A percentile compares a stretch with the other conserved stretches of the same genome.
Evolutionary conservation across 2,329 filamentous ascomycete species (phyloP).

Genomic region (Neofusicoccum cordaticola): DNA sequence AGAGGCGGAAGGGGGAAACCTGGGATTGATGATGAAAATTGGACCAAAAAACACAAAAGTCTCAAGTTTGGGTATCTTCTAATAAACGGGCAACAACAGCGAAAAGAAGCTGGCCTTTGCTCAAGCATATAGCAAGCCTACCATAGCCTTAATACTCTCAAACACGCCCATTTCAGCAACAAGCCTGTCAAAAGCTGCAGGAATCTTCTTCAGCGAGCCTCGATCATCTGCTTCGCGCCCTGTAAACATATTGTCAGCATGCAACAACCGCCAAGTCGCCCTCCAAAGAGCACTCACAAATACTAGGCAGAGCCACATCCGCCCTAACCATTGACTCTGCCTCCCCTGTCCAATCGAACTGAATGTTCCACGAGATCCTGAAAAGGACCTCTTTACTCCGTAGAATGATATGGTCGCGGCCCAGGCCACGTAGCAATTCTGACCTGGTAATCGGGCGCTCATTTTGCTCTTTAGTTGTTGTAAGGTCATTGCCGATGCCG

Average conservation of each 20-base stretch:
- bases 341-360: conserved; percentile 72
- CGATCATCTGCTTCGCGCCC: conserved; percentile 59
- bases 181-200: conserved; percentile 59
- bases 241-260: conserved; percentile 14
- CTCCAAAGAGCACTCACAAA: conserved; percentile 54
- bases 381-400: conserved; percentile 42
- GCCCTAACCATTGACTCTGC: conserved; percentile 59
- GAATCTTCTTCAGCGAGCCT: conserved; percentile 56
- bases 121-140: conserved; percentile 52
- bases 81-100: neutral
- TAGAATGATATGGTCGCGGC: conserved; percentile 28
- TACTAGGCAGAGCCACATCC: conserved; percentile 56
- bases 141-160: conserved; percentile 57
- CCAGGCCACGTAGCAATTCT: conserved; percentile 50
- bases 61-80: neutral
- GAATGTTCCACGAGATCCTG: conserved; percentile 61
- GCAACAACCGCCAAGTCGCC: conserved; percentile 25
- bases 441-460: conserved; percentile 29
- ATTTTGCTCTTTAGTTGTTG: neutral
- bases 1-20: neutral
- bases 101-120: neutral
- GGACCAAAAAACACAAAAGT: neutral
- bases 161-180: conserved; percentile 56
- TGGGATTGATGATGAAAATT: neutral
- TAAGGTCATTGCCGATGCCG: conserved; percentile 17